These are phyloP conservation scores for Fusarium siculi DNA, from an alignment of 2,329 filamentous ascomycete species.

Conservation along the genomic window DNA sequence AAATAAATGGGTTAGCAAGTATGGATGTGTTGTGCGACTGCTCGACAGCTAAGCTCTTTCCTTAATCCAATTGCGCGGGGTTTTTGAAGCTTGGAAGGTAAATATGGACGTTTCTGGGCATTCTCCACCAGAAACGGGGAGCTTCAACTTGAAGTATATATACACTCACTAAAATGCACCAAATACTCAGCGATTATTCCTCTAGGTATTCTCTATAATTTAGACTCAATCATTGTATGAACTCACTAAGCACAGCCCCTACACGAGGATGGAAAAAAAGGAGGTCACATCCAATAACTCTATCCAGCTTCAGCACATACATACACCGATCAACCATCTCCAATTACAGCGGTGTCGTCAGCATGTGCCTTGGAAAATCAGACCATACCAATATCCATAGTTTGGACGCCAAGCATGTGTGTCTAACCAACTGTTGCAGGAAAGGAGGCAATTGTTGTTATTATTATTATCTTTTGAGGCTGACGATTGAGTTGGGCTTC, in stretches of 20 bases:
- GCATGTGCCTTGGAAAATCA: slow-evolving; percentile 41
- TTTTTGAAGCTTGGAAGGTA: slow-evolving; percentile 28
- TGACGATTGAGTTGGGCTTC: slow-evolving; percentile 18
- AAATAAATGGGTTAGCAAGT: not conserved
- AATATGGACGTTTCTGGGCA: slow-evolving; percentile 15
- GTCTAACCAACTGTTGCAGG: slow-evolving; percentile 24
- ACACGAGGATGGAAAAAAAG: not conserved
- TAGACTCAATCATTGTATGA: not conserved
- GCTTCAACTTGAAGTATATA: slow-evolving; percentile 6
- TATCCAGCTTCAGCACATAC: not conserved
- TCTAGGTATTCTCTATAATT: not conserved
- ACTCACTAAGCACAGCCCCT: slow-evolving; percentile 2
- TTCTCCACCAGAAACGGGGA: slow-evolving; percentile 35
- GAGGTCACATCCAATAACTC: not conserved
- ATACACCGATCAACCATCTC: not conserved
- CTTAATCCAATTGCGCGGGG: slow-evolving; percentile 27
- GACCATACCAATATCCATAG: slow-evolving; percentile 40
- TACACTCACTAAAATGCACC: not conserved
- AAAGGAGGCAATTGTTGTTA: not conserved
- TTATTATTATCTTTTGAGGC: slow-evolving; percentile 2
- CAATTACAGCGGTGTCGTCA: slow-evolving; percentile 32
- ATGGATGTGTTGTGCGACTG: not conserved
- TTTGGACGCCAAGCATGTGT: slow-evolving; percentile 39
- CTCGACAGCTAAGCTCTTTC: slow-evolving; percentile 10
- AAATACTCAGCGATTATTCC: not conserved